These are phyloP conservation scores for Botryosphaeria agaves DNA, from an alignment of 2,329 filamentous ascomycete species.

Conservation along the genomic window DNA sequence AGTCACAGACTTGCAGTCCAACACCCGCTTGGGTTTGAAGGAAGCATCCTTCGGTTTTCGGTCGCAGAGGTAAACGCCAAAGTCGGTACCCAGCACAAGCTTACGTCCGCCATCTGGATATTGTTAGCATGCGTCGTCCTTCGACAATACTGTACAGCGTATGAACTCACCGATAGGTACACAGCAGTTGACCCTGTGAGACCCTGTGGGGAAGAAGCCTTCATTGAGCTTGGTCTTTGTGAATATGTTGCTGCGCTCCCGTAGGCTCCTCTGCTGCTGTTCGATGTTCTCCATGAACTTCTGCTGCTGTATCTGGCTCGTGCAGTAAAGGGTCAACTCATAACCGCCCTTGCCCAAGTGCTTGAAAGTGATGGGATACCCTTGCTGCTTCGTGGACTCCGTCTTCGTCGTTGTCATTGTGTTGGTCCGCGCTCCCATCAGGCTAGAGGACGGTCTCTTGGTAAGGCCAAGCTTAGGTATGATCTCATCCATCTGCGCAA, in stretches of 20 bases:
- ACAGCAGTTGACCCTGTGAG: slow-evolving; percentile 85
- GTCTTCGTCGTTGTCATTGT: slow-evolving; percentile 25
- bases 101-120: slow-evolving; percentile 76
- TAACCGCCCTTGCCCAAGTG: slow-evolving; percentile 94
- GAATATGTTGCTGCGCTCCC: slow-evolving; percentile 56
- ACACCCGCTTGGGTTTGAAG: slow-evolving; percentile 58
- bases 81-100: slow-evolving; percentile 85
- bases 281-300: slow-evolving; percentile 98
- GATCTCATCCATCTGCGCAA: slow-evolving; percentile 93
- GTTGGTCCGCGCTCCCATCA: slow-evolving; percentile 43
- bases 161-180: slow-evolving; percentile 61
- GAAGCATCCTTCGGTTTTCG: slow-evolving; percentile 69
- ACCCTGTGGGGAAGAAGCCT: slow-evolving; percentile 77
- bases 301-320: slow-evolving; percentile 68
- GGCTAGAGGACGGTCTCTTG: slow-evolving; percentile 75
- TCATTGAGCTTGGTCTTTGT: slow-evolving; percentile 56
- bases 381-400: slow-evolving; percentile 44
- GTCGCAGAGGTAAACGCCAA: slow-evolving; percentile 82
- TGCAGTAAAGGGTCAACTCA: slow-evolving; percentile 75
- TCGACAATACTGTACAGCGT: not conserved
- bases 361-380: slow-evolving; percentile 89
- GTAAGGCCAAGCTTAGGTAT: slow-evolving; percentile 63
- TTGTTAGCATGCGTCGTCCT: slow-evolving; percentile 6
- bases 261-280: slow-evolving; percentile 69
- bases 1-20: slow-evolving; percentile 76